Percentiles rank a stretch among this genome's conserved stretches.
phyloP scores from a whole-genome alignment of 768 basidiomycete genomes.

The Pilatotrama ljubarskyi region DNA sequence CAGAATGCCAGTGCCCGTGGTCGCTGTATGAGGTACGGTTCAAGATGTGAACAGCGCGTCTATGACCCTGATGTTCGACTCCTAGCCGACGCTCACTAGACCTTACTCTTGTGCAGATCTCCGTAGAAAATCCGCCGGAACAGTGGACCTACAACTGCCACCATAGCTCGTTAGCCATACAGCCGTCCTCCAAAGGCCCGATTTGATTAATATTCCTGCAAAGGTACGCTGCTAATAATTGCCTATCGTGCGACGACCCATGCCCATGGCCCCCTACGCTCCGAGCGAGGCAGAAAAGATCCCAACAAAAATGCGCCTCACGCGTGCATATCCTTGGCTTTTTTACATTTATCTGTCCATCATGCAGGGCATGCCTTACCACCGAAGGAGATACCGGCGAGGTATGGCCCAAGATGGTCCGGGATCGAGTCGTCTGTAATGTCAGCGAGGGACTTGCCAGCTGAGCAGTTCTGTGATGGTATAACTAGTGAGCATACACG shows the following conservation, averaged over 20 bases:
- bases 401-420: slow-evolving; percentile 33
- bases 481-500: background rate
- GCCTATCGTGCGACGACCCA: too few species aligned
- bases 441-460: slow-evolving; percentile 25
- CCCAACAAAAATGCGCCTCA: too few species aligned
- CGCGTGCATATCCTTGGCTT: too few species aligned
- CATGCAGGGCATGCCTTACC: slow-evolving; percentile 24
- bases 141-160: slow-evolving; percentile 6
- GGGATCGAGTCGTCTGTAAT: slow-evolving; percentile 21
- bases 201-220: background rate
- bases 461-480: slow-evolving; percentile 27
- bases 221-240: too few species aligned
- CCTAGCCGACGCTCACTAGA: background rate
- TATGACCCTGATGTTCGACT: background rate
- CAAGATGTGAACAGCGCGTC: background rate
- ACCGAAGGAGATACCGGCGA: slow-evolving; percentile 29
- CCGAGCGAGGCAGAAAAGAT: too few species aligned
- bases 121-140: background rate
- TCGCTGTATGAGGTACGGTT: background rate
- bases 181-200: background rate
- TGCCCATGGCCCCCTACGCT: too few species aligned
- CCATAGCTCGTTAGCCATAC: background rate
- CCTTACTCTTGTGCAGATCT: background rate
- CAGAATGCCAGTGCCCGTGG: background rate
- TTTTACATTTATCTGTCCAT: background rate